phyloP scores from a whole-genome alignment of 2,329 filamentous ascomycete genomes.

The Bipolaris victoriae region DNA sequence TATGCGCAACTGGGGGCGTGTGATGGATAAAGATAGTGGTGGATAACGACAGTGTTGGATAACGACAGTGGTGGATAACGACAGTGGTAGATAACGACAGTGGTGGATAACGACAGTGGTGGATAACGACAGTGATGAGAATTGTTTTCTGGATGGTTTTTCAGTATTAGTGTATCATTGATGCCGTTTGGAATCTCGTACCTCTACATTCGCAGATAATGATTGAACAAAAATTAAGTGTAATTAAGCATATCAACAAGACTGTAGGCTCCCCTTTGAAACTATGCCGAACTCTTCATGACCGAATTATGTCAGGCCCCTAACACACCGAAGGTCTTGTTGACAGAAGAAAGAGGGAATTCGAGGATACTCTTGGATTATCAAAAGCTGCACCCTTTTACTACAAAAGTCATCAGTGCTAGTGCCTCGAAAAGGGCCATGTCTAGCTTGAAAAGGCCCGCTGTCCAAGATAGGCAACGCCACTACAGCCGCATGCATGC shows the following conservation, averaged over 20 bases:
- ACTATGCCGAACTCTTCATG: background rate
- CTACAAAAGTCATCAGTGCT: slow-evolving; percentile 1
- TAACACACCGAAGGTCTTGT: slow-evolving; percentile 1
- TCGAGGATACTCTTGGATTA: background rate
- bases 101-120: background rate
- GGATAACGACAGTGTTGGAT: too few species aligned
- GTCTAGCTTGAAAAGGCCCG: background rate
- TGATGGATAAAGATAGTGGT: background rate
- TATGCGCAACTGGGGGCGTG: background rate
- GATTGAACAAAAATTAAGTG: slow-evolving; percentile 1
- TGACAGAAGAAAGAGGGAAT: background rate
- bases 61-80: background rate
- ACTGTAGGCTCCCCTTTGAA: background rate
- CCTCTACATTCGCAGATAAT: background rate
- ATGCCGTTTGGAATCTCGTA: background rate
- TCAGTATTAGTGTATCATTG: background rate
- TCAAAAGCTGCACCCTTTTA: slow-evolving; percentile 3
- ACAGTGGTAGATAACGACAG: background rate
- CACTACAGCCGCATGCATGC: slow-evolving; percentile 3
- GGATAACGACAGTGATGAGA: background rate
- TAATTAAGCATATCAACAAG: background rate
- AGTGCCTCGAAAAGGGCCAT: slow-evolving; percentile 1
- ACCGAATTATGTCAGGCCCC: background rate
- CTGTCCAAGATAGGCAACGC: background rate
- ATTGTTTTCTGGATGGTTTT: background rate